Evolutionary conservation across 139 green algal species (phyloP).

Genomic region (Pleodorina starrii): DNA sequence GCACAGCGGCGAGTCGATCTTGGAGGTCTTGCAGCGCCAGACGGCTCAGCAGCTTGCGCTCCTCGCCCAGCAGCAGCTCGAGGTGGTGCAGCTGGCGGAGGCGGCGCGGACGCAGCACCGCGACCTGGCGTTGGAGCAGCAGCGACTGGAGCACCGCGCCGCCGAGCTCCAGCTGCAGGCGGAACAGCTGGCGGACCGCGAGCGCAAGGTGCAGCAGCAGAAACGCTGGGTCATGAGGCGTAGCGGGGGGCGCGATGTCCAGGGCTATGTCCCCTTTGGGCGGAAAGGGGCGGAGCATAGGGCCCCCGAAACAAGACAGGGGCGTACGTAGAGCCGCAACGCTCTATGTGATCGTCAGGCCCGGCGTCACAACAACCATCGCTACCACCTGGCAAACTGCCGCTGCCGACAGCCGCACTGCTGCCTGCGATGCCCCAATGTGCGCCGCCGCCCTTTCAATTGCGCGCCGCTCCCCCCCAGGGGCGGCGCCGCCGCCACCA

Average conservation of each 20-base stretch:
- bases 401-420: too few relatives aligned
- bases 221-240: background rate
- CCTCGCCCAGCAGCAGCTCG: slow-evolving; percentile 28
- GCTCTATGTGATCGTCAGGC: too few relatives aligned
- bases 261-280: too few relatives aligned
- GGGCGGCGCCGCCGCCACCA: too few relatives aligned
- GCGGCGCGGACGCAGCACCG: background rate
- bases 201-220: slow-evolving; percentile 31
- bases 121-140: background rate
- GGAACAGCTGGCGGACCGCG: background rate
- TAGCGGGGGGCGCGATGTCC: background rate
- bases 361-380: too few relatives aligned
- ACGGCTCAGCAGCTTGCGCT: slow-evolving; percentile 35
- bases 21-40: slow-evolving; percentile 9
- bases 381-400: background rate
- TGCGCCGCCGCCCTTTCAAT: too few relatives aligned
- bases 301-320: background rate
- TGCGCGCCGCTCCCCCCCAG: too few relatives aligned
- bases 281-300: too few relatives aligned
- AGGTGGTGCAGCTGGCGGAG: slow-evolving; percentile 29
- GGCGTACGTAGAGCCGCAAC: background rate
- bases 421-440: too few relatives aligned
- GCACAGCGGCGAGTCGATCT: background rate
- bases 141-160: background rate
- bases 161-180: background rate